These are phyloP conservation scores for Perkinsus marinus DNA, from an alignment of 169 alveolate species.

Conservation along the genomic window DNA sequence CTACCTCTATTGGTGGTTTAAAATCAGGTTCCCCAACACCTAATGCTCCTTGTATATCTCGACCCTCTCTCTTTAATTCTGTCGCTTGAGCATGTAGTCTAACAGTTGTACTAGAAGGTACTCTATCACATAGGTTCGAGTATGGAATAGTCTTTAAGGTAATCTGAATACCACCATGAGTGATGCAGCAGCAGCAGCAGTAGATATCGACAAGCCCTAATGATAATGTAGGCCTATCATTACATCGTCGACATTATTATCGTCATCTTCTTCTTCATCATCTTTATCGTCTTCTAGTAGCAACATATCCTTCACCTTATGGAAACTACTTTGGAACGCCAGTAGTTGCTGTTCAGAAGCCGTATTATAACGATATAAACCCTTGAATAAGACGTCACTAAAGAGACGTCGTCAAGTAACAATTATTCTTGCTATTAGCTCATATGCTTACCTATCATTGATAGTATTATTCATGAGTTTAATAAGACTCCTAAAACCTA, in stretches of 20 bases:
- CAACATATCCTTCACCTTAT: neutral
- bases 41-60: neutral
- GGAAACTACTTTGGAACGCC: neutral
- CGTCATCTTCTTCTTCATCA: neutral
- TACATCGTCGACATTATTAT: neutral
- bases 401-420: neutral
- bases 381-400: neutral
- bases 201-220: neutral
- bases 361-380: neutral
- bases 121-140: neutral
- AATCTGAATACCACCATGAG: no score
- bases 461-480: neutral
- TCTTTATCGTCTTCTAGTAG: no score
- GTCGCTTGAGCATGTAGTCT: neutral
- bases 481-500: neutral
- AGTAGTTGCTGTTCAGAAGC: neutral
- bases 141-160: neutral
- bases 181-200: neutral
- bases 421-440: no score
- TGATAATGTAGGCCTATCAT: neutral
- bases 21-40: conserved; percentile 4
- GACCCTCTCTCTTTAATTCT: neutral
- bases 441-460: neutral
- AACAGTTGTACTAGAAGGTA: neutral
- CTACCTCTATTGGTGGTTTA: neutral